Evolutionary conservation across 1,284 basidiomycete genomes (phyloP).

Genomic region (Malassezia yamatoensis): DNA sequence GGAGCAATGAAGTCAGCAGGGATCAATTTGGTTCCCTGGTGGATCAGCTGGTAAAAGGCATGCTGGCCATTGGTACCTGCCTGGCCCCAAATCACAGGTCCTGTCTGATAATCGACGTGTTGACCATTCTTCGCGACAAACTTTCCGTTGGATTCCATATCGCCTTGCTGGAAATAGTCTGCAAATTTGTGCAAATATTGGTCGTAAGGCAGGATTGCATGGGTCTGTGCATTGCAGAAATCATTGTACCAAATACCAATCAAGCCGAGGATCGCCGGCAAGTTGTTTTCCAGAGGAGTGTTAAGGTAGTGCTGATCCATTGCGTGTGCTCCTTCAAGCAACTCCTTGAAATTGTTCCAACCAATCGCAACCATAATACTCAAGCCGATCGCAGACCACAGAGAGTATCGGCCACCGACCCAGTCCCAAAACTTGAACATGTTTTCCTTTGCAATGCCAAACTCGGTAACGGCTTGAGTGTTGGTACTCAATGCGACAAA

Average conservation of each 20-base stretch:
- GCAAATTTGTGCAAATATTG: constrained; percentile 99
- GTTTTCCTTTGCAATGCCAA: constrained; percentile 82
- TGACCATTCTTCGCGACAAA: constrained; percentile 84
- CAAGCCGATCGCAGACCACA: constrained; percentile 96
- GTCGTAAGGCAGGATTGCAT: constrained; percentile 89
- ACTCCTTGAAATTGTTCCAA: constrained; percentile 81
- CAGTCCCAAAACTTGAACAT: constrained; percentile 99
- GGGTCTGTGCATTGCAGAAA: constrained; percentile 90
- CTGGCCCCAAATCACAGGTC: constrained; percentile 97
- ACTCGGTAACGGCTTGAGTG: constrained; percentile 82
- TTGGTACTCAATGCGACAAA: constrained; percentile 97
- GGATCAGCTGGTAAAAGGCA: constrained; percentile 96
- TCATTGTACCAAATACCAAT: constrained; percentile 97
- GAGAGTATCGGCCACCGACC: constrained; percentile 95
- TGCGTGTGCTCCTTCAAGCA: constrained; percentile 83
- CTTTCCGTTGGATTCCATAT: constrained; percentile 99
- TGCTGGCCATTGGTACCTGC: constrained; percentile 97
- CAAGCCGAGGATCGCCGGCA: constrained; percentile 83
- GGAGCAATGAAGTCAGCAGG: constrained; percentile 90
- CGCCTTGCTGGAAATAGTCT: constrained; percentile 99
- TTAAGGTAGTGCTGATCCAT: constrained; percentile 95
- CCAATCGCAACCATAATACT: constrained; percentile 87
- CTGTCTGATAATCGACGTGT: constrained; percentile 89
- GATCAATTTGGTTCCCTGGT: constrained; percentile 63
- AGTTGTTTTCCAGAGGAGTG: constrained; percentile 75